Percentiles rank a stretch among this genome's conserved stretches.
These are phyloP conservation scores for Tephrocybe sp. DNA, from an alignment of 768 basidiomycete species.

Conservation along the genomic window DNA sequence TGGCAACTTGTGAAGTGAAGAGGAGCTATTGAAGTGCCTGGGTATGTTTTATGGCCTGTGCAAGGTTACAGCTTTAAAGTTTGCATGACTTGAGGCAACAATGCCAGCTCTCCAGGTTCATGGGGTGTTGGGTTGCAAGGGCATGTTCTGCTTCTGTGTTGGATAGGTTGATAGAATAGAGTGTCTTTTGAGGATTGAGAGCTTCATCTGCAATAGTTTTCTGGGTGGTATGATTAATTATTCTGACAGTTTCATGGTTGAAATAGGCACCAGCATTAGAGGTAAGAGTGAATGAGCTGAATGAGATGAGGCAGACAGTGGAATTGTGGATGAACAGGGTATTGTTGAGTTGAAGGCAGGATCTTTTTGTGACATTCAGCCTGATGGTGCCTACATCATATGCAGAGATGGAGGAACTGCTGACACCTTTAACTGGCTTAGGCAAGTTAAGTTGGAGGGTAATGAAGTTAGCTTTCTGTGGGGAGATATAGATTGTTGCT, in stretches of 20 bases:
- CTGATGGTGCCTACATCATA: conserved; percentile 23
- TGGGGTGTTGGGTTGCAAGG: conserved; percentile 1
- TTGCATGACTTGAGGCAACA: too few relatives aligned
- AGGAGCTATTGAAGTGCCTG: too few relatives aligned
- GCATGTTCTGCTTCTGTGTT: conserved; percentile 15
- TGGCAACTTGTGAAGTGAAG: too few relatives aligned
- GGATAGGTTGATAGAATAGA: conserved; percentile 18
- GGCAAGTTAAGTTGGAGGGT: too few relatives aligned
- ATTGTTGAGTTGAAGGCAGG: conserved; percentile 12
- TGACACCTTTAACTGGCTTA: too few relatives aligned
- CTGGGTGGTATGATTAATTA: not conserved
- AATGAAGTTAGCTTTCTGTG: too few relatives aligned
- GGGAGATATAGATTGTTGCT: too few relatives aligned
- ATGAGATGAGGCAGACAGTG: conserved; percentile 23
- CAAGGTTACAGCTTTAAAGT: too few relatives aligned
- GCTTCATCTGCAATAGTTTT: conserved; percentile 14
- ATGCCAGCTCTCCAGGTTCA: not conserved
- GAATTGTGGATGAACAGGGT: conserved; percentile 22
- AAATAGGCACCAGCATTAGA: conserved; percentile 16
- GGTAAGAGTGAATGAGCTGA: conserved; percentile 16
- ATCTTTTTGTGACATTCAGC: not conserved
- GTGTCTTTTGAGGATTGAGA: conserved; percentile 6
- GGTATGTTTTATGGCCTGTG: too few relatives aligned
- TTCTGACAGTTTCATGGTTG: not conserved
- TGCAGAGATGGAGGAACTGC: too few relatives aligned